Percentiles rank a stretch among this genome's conserved stretches.
phyloP scores from a whole-genome alignment of 2,329 filamentous ascomycete species.

The Botryotinia calthae region DNA sequence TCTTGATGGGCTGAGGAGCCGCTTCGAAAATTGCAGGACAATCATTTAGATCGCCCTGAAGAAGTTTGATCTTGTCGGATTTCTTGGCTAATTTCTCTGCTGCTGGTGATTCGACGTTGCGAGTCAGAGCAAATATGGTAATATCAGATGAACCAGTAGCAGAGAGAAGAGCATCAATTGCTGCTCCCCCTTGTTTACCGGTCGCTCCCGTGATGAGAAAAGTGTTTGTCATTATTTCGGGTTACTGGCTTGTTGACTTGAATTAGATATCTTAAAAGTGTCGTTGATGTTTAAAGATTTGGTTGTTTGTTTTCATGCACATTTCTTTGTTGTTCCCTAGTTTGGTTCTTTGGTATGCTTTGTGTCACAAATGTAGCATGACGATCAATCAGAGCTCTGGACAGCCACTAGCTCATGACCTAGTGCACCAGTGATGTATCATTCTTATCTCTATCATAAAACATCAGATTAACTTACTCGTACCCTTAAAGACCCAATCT shows the following conservation, averaged over 20 bases:
- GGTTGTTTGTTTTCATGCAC: neutral
- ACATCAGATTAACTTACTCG: neutral
- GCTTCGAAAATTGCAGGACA: constrained; percentile 48
- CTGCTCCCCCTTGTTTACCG: constrained; percentile 48
- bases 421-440: neutral
- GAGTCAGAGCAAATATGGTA: constrained; percentile 58
- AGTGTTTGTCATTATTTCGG: constrained; percentile 17
- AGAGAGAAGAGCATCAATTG: constrained; percentile 44
- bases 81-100: constrained; percentile 49
- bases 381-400: neutral
- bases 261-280: neutral
- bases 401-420: neutral
- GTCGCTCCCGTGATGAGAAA: constrained; percentile 47
- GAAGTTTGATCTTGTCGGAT: constrained; percentile 48
- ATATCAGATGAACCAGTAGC: constrained; percentile 34
- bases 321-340: neutral
- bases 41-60: constrained; percentile 57
- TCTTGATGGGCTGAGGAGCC: constrained; percentile 47
- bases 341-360: constrained; percentile 8
- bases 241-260: neutral
- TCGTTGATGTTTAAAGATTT: constrained; percentile 1
- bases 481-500: neutral
- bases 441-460: neutral
- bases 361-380: neutral
- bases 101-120: constrained; percentile 47